Evolutionary conservation across 208 protist genomes (phyloP).

Genomic region (Leptomonas seymouri): DNA sequence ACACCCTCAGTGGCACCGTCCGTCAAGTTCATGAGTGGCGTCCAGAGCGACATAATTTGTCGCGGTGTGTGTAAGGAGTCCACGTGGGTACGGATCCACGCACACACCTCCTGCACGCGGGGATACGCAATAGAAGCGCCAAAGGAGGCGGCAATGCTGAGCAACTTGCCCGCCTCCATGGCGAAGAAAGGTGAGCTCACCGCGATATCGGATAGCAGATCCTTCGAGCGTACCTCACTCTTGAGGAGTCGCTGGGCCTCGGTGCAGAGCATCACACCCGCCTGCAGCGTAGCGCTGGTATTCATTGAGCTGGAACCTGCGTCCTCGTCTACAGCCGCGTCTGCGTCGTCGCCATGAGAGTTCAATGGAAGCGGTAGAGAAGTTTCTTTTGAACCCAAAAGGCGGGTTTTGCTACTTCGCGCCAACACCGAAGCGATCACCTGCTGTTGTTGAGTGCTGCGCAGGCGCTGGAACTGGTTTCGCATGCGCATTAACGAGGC

Average conservation of each 20-base stretch:
- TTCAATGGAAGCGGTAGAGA: neutral
- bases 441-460: constrained; percentile 27
- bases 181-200: constrained; percentile 40
- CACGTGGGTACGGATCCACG: constrained; percentile 52
- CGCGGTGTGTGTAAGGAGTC: constrained; percentile 47
- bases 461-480: constrained; percentile 39
- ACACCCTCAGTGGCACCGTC: constrained; percentile 61
- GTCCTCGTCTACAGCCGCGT: neutral
- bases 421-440: constrained; percentile 14
- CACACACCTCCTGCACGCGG: constrained; percentile 60
- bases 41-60: constrained; percentile 82
- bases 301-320: neutral
- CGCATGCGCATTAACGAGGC: constrained; percentile 48
- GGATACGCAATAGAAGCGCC: constrained; percentile 54
- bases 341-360: neutral
- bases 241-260: constrained; percentile 69
- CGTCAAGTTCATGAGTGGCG: constrained; percentile 62
- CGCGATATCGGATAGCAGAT: constrained; percentile 68
- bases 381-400: constrained; percentile 1
- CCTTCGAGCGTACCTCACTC: constrained; percentile 46
- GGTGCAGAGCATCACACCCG: constrained; percentile 25
- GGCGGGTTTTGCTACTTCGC: constrained; percentile 9
- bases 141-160: constrained; percentile 66
- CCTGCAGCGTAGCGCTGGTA: constrained; percentile 8
- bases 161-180: constrained; percentile 79